phyloP scores from a whole-genome alignment of 106 monocot species.

The Dioscorea alata region DNA sequence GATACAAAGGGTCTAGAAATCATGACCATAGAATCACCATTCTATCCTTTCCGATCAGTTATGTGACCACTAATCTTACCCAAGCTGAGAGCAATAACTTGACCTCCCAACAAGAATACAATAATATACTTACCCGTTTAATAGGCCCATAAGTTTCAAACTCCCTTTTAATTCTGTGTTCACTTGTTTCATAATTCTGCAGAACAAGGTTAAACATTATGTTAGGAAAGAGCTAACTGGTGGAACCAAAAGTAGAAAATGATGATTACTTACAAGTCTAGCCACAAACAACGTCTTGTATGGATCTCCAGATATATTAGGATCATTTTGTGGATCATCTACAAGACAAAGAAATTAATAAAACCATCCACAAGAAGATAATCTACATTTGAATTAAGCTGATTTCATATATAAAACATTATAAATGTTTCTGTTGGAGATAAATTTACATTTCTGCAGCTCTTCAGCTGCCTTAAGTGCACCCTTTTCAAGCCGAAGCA shows the following conservation, averaged over 20 bases:
- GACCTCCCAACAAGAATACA: conserved; percentile 36
- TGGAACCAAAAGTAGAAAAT: not conserved
- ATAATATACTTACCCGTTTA: conserved; percentile 79
- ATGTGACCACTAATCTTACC: conserved; percentile 31
- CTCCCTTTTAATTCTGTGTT: conserved; percentile 93
- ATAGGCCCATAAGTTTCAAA: conserved; percentile 99
- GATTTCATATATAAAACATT: not conserved
- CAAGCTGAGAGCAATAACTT: conserved; percentile 35
- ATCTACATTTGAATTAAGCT: not conserved
- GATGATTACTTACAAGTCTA: conserved; percentile 62
- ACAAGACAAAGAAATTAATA: conserved; percentile 1
- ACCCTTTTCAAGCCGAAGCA: conserved; percentile 67
- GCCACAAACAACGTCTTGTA: conserved; percentile 96
- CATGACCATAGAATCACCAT: no score
- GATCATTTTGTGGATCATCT: conserved; percentile 80
- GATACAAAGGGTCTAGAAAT: no score
- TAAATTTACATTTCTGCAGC: conserved; percentile 64
- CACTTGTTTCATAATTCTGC: conserved; percentile 93
- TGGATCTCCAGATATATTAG: conserved; percentile 74
- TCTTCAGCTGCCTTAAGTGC: conserved; percentile 84
- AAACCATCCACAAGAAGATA: not conserved
- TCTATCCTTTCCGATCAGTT: not conserved
- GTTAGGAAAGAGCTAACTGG: not conserved
- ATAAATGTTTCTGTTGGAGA: not conserved
- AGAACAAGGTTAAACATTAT: not conserved